Base-by-base conservation (phyloP, 2,329 filamentous ascomycete species). In the Xylaria sp. region DNA sequence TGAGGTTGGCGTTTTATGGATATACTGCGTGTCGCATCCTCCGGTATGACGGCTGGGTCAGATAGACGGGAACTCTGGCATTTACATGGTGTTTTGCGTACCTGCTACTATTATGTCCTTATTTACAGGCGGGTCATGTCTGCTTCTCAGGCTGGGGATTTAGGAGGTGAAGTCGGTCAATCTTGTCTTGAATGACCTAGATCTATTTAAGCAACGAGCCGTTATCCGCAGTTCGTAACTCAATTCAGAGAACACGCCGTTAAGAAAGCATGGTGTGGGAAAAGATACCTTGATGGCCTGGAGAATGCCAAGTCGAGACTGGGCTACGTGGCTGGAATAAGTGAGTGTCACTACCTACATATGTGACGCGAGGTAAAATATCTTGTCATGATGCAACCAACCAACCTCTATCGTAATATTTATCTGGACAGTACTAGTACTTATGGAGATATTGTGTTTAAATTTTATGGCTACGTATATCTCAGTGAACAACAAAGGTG, bases 11-110 rank as follows among this genome's bases (percentile, higher is more conserved):
- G 71, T 71, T 71, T 71, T 72, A 67, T 66, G 70, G 70, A 72
- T 68, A 68, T 70, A 48, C 57, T 61, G 39, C 34, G 63, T 60
- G 34, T 48, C 48, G 44, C 55, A 61, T 58, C 48, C 31, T 57
- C 65, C 63, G 67, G 41, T 64, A 66, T 65, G 39, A 64, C 48
- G 70, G 63, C 58, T 64, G 67, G 50, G 60, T 62, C 67, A 65
- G 65, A 67, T 65, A 72, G 64, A 70, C 56, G 44, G 59, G 67
- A 56, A 44, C 55, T 63, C 67, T 68, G 65, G 69, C 69, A 71
- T 72, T 72, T 72, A 66, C 71, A 71, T 28, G 71, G 71, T 69
- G 69, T 72, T 71, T 65, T 70, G 70, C 25, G 67, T 72, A 72
- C 44, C 54, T 65, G 62, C 64, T 55, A 52, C 48, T 25, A 56